Base-by-base conservation (phyloP, 2,329 filamentous ascomycete genomes). In the Cercospora zeae-maydis region DNA sequence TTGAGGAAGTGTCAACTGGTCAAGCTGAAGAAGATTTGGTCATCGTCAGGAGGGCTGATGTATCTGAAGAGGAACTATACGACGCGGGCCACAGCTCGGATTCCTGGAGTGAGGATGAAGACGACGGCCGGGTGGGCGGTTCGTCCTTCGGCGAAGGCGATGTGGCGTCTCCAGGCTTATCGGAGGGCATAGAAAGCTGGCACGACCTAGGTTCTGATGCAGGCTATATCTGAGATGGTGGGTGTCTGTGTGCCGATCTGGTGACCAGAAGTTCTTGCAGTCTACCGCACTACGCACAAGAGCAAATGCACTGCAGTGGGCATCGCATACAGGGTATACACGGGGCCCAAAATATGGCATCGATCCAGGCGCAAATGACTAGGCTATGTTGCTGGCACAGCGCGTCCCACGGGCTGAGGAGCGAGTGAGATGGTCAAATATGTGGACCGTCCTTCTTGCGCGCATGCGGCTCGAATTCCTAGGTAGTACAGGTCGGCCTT, bases 21-120 rank as follows among this genome's bases (percentile, higher is more conserved):
- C 36, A 45, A 31, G n/a, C 19, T 45, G 36, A 14, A 30, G 24
- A n/a, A 30, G 24, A n/a, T 42, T 5, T 13, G 39, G 13, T 54
- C 10, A 8, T 21, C 11, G 30, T 54, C 39, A 13, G n/a, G 11
- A 33, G 24, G 11, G 10, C 27, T 5, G 37, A 47, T 10, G 9
- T 24, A 5, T 19, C 45, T 6, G 19, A 45, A 19, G 54, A 30
- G 27, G 19, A 19, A 7, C 27, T 16, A 1, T 33, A 27, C 53
- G 31, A 30, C 33, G 57, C 24, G n/a, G 57, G 57, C n/a, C 33
- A 59, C 31, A 59, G 57, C 19, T 47, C 21, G 30, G 57, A 59
- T 33, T 59, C 57, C 24, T 59, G 57, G 57, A 52, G 42, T 27
- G 37, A 31, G 5, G 21, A 47, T 10, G 30, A 30, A 30, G 21